A percentile compares a stretch with the other conserved stretches of the same genome.
Evolutionary conservation across 306 rosid species (phyloP).

Genomic region (Clitoria ternatea): DNA sequence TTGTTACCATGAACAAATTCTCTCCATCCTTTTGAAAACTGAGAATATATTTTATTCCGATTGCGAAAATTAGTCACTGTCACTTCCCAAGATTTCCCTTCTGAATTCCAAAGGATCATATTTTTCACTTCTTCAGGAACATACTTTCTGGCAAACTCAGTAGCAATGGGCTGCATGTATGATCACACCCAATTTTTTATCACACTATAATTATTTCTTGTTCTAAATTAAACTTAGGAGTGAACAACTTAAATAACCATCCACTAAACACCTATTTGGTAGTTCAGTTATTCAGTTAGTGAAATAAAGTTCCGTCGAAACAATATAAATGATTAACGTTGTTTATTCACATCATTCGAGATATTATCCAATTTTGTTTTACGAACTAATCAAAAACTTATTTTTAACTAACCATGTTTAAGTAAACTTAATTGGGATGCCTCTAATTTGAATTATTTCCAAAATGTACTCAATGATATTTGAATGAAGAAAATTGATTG

Average conservation of each 20-base stretch:
- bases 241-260: not conserved
- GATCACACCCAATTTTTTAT: not conserved
- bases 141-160: not conserved
- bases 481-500: not conserved
- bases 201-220: not conserved
- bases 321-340: too few relatives aligned
- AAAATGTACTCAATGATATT: too few relatives aligned
- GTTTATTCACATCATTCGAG: too few relatives aligned
- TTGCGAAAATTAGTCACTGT: not conserved
- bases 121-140: not conserved
- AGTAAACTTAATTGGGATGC: too few relatives aligned
- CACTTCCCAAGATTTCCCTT: conserved; percentile 6
- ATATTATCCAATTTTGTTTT: too few relatives aligned
- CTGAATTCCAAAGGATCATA: not conserved
- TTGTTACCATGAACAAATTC: not conserved
- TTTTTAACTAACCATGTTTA: too few relatives aligned
- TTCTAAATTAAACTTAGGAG: not conserved
- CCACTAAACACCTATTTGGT: too few relatives aligned
- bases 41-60: not conserved
- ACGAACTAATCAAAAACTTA: too few relatives aligned
- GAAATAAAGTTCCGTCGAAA: too few relatives aligned
- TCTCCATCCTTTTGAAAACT: not conserved
- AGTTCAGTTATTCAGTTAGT: too few relatives aligned
- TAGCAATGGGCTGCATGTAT: not conserved
- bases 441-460: too few relatives aligned